Evolutionary conservation across 305 asterid genomes (phyloP).

Genomic region (Plantago coronopus): DNA sequence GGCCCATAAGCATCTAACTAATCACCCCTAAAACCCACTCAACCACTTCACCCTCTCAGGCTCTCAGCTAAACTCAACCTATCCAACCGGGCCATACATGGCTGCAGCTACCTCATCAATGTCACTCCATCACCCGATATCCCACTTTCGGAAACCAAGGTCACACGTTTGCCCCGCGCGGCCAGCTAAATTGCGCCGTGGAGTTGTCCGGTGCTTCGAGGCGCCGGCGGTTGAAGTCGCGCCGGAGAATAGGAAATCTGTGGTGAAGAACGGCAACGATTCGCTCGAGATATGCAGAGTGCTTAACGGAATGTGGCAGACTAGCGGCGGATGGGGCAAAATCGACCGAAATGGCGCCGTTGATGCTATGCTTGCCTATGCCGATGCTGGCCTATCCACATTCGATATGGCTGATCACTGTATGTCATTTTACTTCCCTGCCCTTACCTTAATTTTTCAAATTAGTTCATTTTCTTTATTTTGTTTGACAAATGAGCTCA

Average conservation of each 20-base stretch:
- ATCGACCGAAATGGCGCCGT: conserved; percentile 88
- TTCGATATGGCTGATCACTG: conserved; percentile 99
- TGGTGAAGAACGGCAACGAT: conserved; percentile 64
- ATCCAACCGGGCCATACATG: conserved; percentile 29
- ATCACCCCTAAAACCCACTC: too few species aligned
- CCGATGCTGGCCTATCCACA: conserved; percentile 83
- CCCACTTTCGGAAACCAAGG: conserved; percentile 21
- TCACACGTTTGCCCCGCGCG: conserved; percentile 25
- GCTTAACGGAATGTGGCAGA: conserved; percentile 94
- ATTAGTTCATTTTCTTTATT: neutral
- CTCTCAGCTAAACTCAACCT: too few species aligned
- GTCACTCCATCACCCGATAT: conserved; percentile 31
- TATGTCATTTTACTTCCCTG: conserved; percentile 34
- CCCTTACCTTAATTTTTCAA: conserved; percentile 12
- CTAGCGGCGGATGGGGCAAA: conserved; percentile 97
- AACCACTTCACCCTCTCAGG: too few species aligned
- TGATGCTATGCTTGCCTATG: conserved; percentile 72
- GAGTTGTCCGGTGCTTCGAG: conserved; percentile 55
- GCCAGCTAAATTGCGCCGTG: conserved; percentile 24
- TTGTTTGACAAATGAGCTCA: too few species aligned
- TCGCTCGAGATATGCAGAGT: conserved; percentile 84
- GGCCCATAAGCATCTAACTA: too few species aligned
- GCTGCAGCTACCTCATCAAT: conserved; percentile 32
- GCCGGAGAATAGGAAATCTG: conserved; percentile 35
- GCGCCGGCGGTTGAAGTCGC: conserved; percentile 38